Evolutionary conservation across 257 asterid genomes (phyloP).

Genomic region (Leonotis leonurus): DNA sequence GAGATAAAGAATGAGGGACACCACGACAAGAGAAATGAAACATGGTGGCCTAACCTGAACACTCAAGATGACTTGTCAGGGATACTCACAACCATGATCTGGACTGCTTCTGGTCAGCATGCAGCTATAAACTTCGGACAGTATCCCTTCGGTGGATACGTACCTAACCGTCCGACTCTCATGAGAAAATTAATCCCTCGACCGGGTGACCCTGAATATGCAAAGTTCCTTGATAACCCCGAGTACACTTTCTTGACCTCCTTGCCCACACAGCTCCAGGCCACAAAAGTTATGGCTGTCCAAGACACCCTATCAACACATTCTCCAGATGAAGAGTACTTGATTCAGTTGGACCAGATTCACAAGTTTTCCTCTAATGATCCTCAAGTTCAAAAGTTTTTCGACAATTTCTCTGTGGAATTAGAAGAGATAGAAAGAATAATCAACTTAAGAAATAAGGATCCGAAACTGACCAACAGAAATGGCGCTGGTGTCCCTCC

Average conservation of each 20-base stretch:
- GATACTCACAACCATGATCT: slow-evolving; percentile 66
- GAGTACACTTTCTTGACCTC: slow-evolving; percentile 70
- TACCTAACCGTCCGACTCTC: slow-evolving; percentile 83
- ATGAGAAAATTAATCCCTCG: slow-evolving; percentile 65
- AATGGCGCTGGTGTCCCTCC: slow-evolving; percentile 93
- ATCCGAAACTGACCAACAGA: slow-evolving; percentile 48
- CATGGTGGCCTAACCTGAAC: slow-evolving; percentile 82
- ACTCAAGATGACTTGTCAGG: slow-evolving; percentile 61
- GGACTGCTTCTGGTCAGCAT: slow-evolving; percentile 93
- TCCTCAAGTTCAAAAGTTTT: slow-evolving; percentile 54
- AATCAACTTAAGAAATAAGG: slow-evolving; percentile 54
- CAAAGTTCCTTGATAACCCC: slow-evolving; percentile 56
- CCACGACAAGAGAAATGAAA: slow-evolving; percentile 54
- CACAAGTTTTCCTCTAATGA: slow-evolving; percentile 50
- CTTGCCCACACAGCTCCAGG: slow-evolving; percentile 86
- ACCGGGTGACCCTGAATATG: slow-evolving; percentile 44
- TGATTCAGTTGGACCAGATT: slow-evolving; percentile 56
- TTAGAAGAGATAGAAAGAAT: slow-evolving; percentile 60
- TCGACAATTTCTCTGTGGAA: slow-evolving; percentile 43
- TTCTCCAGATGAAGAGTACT: slow-evolving; percentile 80
- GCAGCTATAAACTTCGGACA: slow-evolving; percentile 97
- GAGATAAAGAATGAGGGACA: slow-evolving; percentile 84
- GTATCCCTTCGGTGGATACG: slow-evolving; percentile 84
- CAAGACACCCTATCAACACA: slow-evolving; percentile 86
- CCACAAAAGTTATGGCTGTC: slow-evolving; percentile 92